Evolutionary conservation across 495 filamentous ascomycete genomes (phyloP).

Genomic region (Podospora comata): DNA sequence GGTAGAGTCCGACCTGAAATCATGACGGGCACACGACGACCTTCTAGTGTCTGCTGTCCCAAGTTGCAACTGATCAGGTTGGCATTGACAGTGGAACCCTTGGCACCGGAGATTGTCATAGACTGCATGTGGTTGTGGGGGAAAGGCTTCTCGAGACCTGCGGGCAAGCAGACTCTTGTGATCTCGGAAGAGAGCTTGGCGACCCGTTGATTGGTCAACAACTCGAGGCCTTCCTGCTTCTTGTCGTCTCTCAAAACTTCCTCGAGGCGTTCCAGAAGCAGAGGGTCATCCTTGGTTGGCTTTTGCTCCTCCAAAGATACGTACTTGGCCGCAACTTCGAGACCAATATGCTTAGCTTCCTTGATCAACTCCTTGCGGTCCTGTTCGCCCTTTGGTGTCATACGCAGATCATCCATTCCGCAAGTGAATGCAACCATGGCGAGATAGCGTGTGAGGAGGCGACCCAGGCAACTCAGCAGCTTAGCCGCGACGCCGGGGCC

Average conservation of each 20-base stretch:
- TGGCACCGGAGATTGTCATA: constrained; percentile 96
- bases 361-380: constrained; percentile 65
- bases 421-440: constrained; percentile 95
- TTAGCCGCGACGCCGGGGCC: constrained; percentile 81
- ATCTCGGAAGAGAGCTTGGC: constrained; percentile 72
- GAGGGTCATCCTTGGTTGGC: constrained; percentile 56
- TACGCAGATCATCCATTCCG: constrained; percentile 90
- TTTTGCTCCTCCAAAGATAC: constrained; percentile 74
- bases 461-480: constrained; percentile 81
- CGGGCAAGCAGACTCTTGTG: constrained; percentile 73
- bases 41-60: constrained; percentile 95
- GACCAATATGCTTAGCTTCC: constrained; percentile 68
- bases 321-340: constrained; percentile 82
- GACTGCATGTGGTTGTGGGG: constrained; percentile 98
- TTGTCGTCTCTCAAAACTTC: constrained; percentile 85
- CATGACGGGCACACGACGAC: constrained; percentile 93
- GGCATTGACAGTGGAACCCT: constrained; percentile 89
- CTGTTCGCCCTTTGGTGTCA: constrained; percentile 78
- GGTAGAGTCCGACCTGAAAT: constrained; percentile 95
- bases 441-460: constrained; percentile 83
- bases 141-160: constrained; percentile 83
- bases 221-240: constrained; percentile 84
- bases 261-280: constrained; percentile 74
- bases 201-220: constrained; percentile 72
- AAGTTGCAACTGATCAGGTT: constrained; percentile 97